These are phyloP conservation scores for Lasiodiplodia citricola DNA, from an alignment of 2,329 filamentous ascomycete species.

Conservation along the genomic window DNA sequence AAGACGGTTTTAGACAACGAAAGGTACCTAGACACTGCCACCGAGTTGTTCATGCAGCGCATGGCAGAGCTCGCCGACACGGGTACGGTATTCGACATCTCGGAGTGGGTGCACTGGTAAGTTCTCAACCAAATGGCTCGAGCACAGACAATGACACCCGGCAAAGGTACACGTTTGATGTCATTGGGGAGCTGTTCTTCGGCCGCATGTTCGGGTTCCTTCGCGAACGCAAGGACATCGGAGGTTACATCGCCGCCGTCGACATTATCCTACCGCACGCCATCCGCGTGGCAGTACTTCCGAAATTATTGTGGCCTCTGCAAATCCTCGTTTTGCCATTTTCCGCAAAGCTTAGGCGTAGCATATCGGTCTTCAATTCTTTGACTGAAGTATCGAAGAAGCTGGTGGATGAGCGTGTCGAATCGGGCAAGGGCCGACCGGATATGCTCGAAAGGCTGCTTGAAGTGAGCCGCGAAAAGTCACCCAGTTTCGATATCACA, in stretches of 20 bases:
- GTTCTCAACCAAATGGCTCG: background rate
- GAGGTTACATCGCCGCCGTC: slow-evolving; percentile 45
- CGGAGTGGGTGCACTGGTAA: slow-evolving; percentile 29
- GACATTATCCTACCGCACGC: slow-evolving; percentile 25
- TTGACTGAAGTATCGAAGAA: slow-evolving; percentile 7
- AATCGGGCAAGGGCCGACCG: slow-evolving; percentile 3
- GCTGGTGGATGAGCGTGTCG: slow-evolving; percentile 10
- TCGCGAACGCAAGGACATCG: slow-evolving; percentile 45
- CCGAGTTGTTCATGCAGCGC: slow-evolving; percentile 29
- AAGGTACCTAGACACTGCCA: slow-evolving; percentile 27
- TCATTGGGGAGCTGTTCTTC: slow-evolving; percentile 50
- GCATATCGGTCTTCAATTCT: background rate
- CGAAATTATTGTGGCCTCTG: background rate
- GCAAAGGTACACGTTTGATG: slow-evolving; percentile 49
- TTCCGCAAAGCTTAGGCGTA: background rate
- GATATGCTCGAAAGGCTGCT: slow-evolving; percentile 13
- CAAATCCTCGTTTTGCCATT: slow-evolving; percentile 7
- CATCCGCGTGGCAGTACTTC: slow-evolving; percentile 8
- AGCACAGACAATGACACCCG: background rate
- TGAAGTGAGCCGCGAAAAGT: slow-evolving; percentile 6
- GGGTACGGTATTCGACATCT: slow-evolving; percentile 30
- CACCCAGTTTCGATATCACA: slow-evolving; percentile 1
- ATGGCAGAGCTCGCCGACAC: slow-evolving; percentile 30
- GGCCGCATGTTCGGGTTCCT: slow-evolving; percentile 51
- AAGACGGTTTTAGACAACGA: slow-evolving; percentile 32